Evolutionary conservation across 2,329 filamentous ascomycete genomes (phyloP).

Genomic region (Thelonectria rubi): DNA sequence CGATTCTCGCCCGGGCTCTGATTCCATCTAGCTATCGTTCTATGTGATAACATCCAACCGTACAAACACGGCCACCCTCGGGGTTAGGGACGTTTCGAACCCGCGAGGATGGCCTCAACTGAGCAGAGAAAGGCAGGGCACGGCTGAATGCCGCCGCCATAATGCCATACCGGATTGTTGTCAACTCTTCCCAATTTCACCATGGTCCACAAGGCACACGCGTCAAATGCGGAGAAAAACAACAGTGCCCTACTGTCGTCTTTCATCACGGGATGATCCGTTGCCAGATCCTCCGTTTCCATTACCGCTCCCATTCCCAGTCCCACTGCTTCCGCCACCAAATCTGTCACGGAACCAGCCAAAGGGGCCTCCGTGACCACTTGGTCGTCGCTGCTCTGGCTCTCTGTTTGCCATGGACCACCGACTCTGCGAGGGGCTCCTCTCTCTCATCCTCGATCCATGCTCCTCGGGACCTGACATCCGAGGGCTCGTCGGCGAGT

Average conservation of each 20-base stretch:
- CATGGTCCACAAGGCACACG: not conserved
- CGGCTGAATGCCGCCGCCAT: not conserved
- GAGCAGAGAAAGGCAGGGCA: constrained; percentile 10
- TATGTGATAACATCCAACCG: constrained; percentile 31
- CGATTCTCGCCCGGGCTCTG: constrained; percentile 3
- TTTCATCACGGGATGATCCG: constrained; percentile 43
- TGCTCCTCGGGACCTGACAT: constrained; percentile 42
- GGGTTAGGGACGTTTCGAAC: constrained; percentile 4
- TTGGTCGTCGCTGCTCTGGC: constrained; percentile 45
- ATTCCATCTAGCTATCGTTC: constrained; percentile 31
- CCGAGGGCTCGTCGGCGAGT: constrained; percentile 51
- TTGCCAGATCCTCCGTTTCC: constrained; percentile 36
- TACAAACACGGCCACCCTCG: constrained; percentile 6
- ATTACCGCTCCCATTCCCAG: constrained; percentile 29
- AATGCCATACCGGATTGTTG: not conserved
- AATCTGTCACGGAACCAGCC: constrained; percentile 58
- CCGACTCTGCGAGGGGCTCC: constrained; percentile 51
- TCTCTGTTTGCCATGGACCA: constrained; percentile 35
- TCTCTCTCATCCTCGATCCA: constrained; percentile 48
- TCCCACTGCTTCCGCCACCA: constrained; percentile 30
- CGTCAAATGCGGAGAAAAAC: constrained; percentile 19
- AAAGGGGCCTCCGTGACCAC: constrained; percentile 49
- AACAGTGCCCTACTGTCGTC: constrained; percentile 39
- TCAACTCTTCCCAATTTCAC: constrained; percentile 8
- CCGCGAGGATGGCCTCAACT: not conserved